phyloP scores from a whole-genome alignment of 805 yeast species.

The Spathaspora sp. region DNA sequence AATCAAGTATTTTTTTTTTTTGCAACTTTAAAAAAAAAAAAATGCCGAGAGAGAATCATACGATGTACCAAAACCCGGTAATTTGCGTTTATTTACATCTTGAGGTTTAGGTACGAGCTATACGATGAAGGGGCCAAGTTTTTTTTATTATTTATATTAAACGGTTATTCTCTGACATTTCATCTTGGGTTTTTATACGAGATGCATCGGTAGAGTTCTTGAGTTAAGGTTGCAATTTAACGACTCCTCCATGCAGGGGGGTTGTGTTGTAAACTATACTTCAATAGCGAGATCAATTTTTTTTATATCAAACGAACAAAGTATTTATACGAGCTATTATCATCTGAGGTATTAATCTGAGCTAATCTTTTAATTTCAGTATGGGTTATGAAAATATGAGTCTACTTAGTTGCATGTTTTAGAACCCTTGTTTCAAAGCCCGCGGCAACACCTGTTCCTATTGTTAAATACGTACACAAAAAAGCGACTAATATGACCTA shows the following conservation, averaged over 20 bases:
- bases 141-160: background rate
- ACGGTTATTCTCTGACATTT: background rate
- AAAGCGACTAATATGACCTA: background rate
- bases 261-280: too few species aligned
- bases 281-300: too few species aligned
- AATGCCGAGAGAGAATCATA: background rate
- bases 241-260: too few species aligned
- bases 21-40: background rate
- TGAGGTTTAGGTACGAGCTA: background rate
- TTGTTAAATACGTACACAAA: background rate
- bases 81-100: background rate
- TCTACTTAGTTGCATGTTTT: too few species aligned
- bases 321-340: too few species aligned
- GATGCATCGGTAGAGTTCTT: background rate
- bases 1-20: background rate
- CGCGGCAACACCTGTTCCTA: background rate
- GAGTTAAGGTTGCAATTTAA: too few species aligned
- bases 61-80: background rate
- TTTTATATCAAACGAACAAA: too few species aligned
- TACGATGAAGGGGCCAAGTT: background rate
- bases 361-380: too few species aligned
- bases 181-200: background rate
- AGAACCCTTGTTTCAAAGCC: background rate
- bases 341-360: too few species aligned
- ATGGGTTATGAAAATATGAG: background rate